phyloP scores from a whole-genome alignment of 2,329 filamentous ascomycete species.

The Calcarisporium arbuscula region DNA sequence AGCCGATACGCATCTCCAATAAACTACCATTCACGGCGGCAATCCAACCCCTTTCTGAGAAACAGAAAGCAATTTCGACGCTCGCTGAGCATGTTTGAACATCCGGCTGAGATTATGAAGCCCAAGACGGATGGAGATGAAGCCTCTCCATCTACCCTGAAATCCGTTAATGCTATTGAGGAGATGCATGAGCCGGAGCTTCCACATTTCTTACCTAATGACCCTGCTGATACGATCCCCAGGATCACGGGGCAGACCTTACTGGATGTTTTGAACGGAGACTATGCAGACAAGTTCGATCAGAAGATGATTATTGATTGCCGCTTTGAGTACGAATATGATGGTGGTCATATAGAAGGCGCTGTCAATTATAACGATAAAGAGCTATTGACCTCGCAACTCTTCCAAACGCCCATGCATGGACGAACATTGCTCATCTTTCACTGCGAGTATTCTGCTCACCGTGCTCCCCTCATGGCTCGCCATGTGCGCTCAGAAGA shows the following conservation, averaged over 20 bases:
- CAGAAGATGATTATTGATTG: slow-evolving; percentile 89
- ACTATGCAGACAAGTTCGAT: slow-evolving; percentile 69
- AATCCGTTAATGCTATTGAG: slow-evolving; percentile 79
- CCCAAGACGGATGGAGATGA: slow-evolving; percentile 57
- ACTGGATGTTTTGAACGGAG: slow-evolving; percentile 80
- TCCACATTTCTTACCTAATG: slow-evolving; percentile 77
- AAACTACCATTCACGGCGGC: slow-evolving; percentile 63
- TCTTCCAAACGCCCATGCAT: slow-evolving; percentile 64
- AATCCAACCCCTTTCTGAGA: slow-evolving; percentile 63
- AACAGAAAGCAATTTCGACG: slow-evolving; percentile 85
- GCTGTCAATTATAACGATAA: slow-evolving; percentile 98
- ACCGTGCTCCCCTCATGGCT: slow-evolving; percentile 93
- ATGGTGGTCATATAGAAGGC: slow-evolving; percentile 88
- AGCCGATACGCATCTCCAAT: slow-evolving; percentile 71
- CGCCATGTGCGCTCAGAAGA: slow-evolving; percentile 88
- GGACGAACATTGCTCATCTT: slow-evolving; percentile 80
- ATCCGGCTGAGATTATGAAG: slow-evolving; percentile 81
- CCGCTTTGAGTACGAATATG: slow-evolving; percentile 97
- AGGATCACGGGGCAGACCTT: slow-evolving; percentile 79
- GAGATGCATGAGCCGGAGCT: slow-evolving; percentile 66
- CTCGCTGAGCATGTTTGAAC: slow-evolving; percentile 97
- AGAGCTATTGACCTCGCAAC: slow-evolving; percentile 70
- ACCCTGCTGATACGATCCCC: slow-evolving; percentile 78
- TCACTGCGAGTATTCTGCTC: slow-evolving; percentile 97
- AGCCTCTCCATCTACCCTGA: slow-evolving; percentile 41